phyloP scores from a whole-genome alignment of 2,329 filamentous ascomycete genomes.

The Aspergillus phoenicis region DNA sequence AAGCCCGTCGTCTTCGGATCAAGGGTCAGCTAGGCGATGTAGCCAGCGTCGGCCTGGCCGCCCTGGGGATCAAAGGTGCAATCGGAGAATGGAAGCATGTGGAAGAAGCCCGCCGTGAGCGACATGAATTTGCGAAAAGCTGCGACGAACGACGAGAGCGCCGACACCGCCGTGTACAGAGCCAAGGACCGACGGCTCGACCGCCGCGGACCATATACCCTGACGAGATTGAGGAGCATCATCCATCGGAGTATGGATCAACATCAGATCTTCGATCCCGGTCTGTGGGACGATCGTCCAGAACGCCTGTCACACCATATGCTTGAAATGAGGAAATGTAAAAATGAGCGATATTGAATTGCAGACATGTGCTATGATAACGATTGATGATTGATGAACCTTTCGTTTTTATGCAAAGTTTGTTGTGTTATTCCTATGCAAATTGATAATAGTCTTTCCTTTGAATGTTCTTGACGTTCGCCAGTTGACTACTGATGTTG shows the following conservation, averaged over 20 bases:
- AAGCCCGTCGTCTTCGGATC: constrained; percentile 63
- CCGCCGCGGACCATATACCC: constrained; percentile 28
- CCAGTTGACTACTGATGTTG: neutral
- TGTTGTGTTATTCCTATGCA: neutral
- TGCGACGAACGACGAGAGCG: constrained; percentile 47
- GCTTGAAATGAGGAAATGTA: neutral
- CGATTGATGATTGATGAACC: constrained; percentile 3
- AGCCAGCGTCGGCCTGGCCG: constrained; percentile 67
- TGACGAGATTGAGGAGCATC: constrained; percentile 35
- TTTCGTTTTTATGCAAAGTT: neutral
- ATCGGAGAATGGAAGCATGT: constrained; percentile 69
- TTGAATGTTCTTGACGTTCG: neutral
- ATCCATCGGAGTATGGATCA: constrained; percentile 9
- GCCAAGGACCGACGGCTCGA: constrained; percentile 20
- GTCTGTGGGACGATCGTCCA: constrained; percentile 13
- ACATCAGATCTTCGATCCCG: constrained; percentile 10
- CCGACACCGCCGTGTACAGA: constrained; percentile 42
- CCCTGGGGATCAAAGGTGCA: constrained; percentile 68
- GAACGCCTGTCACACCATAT: neutral
- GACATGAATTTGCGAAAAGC: constrained; percentile 57
- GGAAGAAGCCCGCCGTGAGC: constrained; percentile 61
- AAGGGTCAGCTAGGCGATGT: constrained; percentile 67
- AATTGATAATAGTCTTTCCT: neutral
- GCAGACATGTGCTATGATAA: constrained; percentile 6
- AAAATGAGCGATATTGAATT: neutral